phyloP scores from a whole-genome alignment of 768 basidiomycete genomes.

The Tulasnella sp. region DNA sequence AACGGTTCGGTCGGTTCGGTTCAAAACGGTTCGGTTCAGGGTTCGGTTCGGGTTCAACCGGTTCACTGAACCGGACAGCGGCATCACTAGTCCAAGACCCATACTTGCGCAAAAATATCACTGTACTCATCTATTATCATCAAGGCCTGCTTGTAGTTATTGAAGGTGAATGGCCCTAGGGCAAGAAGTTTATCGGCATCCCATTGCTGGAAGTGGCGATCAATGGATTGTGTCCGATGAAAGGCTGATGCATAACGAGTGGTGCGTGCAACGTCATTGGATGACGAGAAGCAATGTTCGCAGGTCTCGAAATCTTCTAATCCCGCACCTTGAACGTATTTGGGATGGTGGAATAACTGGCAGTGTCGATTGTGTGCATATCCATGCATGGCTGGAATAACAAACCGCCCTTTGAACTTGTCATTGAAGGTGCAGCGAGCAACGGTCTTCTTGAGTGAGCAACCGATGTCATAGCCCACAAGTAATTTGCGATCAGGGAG shows the following conservation, averaged over 20 bases:
- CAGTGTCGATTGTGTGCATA: constrained; percentile 19
- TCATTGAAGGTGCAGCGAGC: not conserved
- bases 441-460: not conserved
- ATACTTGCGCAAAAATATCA: too few relatives aligned
- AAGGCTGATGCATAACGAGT: constrained; percentile 24
- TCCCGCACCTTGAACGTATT: constrained; percentile 24
- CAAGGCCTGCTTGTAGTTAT: not conserved
- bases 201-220: constrained; percentile 27
- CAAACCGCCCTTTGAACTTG: too few relatives aligned
- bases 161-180: too few relatives aligned
- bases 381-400: not conserved
- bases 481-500: not conserved
- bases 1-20: too few relatives aligned
- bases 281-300: constrained; percentile 27
- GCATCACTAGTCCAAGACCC: too few relatives aligned
- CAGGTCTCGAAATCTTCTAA: constrained; percentile 28
- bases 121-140: too few relatives aligned
- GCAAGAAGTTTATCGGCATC: constrained; percentile 25
- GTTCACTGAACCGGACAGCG: too few relatives aligned
- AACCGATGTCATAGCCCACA: constrained; percentile 9
- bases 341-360: constrained; percentile 27
- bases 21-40: too few relatives aligned
- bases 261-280: constrained; percentile 22
- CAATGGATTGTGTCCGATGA: too few relatives aligned
- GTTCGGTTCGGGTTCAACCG: too few relatives aligned